Conservation (phyloP, 1,284 basidiomycete genomes). For the Cutaneotrichosporon mucoides region DNA sequence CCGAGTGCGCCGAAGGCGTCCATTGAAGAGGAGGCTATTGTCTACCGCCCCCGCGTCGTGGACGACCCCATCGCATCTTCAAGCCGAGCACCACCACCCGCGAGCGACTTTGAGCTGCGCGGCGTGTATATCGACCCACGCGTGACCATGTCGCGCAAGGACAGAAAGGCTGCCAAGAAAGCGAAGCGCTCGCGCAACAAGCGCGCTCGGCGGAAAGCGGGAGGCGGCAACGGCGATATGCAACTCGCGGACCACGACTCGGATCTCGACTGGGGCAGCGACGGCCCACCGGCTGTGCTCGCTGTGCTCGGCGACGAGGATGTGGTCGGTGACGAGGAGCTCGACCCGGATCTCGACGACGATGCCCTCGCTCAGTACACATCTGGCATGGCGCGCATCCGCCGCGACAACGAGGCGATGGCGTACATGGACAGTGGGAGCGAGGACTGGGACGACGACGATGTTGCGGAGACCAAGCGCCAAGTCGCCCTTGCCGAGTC, state of each 20-base stretch:
- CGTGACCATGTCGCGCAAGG: slow-evolving; percentile 20
- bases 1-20: slow-evolving; percentile 1
- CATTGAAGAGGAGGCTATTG: slow-evolving; percentile 41
- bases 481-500: neutral
- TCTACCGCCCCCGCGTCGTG: slow-evolving; percentile 37
- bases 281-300: slow-evolving; percentile 17
- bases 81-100: neutral
- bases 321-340: slow-evolving; percentile 10
- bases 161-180: slow-evolving; percentile 30
- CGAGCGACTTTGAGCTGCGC: slow-evolving; percentile 9
- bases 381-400: slow-evolving; percentile 20
- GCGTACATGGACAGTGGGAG: slow-evolving; percentile 15
- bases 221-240: slow-evolving; percentile 9
- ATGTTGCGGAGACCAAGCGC: slow-evolving; percentile 12
- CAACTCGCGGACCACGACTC: slow-evolving; percentile 33
- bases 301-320: slow-evolving; percentile 1
- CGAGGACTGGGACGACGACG: slow-evolving; percentile 19
- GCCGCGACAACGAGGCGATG: slow-evolving; percentile 10
- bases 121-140: slow-evolving; percentile 26
- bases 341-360: slow-evolving; percentile 25
- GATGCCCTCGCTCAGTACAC: slow-evolving; percentile 30
- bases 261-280: slow-evolving; percentile 50
- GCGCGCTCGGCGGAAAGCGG: slow-evolving; percentile 8
- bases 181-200: slow-evolving; percentile 26
- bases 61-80: slow-evolving; percentile 17